These are phyloP conservation scores for Radiomyces spectabilis DNA, from an alignment of 192 early-diverging fungal genomes.

Conservation along the genomic window DNA sequence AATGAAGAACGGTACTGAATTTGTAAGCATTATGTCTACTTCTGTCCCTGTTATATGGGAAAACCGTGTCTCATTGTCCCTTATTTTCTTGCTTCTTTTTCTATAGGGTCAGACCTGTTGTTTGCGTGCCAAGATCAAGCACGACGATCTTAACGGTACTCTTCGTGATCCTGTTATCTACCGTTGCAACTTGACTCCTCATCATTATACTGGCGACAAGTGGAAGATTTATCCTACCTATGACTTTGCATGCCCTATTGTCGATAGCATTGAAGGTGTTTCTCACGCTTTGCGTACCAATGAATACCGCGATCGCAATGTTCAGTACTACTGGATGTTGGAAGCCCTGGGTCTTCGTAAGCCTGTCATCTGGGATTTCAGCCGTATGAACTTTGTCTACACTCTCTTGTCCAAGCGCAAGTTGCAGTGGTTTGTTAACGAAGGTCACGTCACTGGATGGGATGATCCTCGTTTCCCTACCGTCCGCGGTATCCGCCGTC, in stretches of 20 bases:
- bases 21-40: conserved; percentile 34
- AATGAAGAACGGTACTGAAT: conserved; percentile 84
- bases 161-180: conserved; percentile 97
- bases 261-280: conserved; percentile 94
- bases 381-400: conserved; percentile 95
- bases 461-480: conserved; percentile 91
- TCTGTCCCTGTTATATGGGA: too few species aligned
- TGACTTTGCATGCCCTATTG: conserved; percentile 97
- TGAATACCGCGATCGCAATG: conserved; percentile 98
- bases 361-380: conserved; percentile 93
- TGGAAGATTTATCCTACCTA: conserved; percentile 99
- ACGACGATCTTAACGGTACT: conserved; percentile 81
- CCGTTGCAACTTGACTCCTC: conserved; percentile 84
- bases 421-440: conserved; percentile 91
- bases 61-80: too few species aligned
- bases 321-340: conserved; percentile 96
- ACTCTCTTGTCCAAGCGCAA: conserved; percentile 98
- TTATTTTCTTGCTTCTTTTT: background rate
- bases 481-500: conserved; percentile 82
- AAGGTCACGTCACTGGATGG: conserved; percentile 79
- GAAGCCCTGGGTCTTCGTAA: conserved; percentile 76
- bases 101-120: conserved; percentile 67
- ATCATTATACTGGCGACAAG: conserved; percentile 82
- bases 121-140: conserved; percentile 93
- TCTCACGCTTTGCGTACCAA: conserved; percentile 95